Evolutionary conservation across 176 grass and related monocot species (phyloP).

Genomic region (Musa acuminata): DNA sequence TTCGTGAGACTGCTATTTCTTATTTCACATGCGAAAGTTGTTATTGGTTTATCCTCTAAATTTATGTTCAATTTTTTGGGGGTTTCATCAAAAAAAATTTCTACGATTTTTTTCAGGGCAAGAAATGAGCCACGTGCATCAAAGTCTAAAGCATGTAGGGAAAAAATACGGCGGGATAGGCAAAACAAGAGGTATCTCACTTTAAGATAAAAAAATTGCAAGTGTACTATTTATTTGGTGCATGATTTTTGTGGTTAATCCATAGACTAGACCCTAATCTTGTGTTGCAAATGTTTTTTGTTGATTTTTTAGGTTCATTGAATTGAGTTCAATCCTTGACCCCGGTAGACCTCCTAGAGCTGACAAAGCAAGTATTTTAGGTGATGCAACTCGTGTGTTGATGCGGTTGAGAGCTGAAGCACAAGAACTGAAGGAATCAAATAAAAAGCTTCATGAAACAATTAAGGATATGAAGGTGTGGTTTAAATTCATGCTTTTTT

Average conservation of each 20-base stretch:
- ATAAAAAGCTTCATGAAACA: slow-evolving; percentile 32
- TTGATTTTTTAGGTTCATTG: slow-evolving; percentile 25
- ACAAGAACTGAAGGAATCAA: slow-evolving; percentile 41
- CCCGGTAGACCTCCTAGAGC: slow-evolving; percentile 33
- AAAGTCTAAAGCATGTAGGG: slow-evolving; percentile 6
- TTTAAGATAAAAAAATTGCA: neutral
- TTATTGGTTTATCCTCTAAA: neutral
- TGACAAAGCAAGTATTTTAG: slow-evolving; percentile 30
- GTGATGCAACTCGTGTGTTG: slow-evolving; percentile 33
- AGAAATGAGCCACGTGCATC: neutral
- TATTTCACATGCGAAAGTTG: neutral
- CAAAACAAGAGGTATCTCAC: slow-evolving; percentile 30
- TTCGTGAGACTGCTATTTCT: neutral
- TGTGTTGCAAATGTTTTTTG: neutral
- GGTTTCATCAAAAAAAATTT: neutral
- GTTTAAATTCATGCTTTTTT: neutral
- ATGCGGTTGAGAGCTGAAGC: slow-evolving; percentile 34
- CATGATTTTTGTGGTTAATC: neutral
- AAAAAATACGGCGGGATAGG: slow-evolving; percentile 25
- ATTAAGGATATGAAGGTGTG: slow-evolving; percentile 43
- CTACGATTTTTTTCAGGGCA: neutral
- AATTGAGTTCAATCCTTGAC: slow-evolving; percentile 33
- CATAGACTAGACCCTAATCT: neutral
- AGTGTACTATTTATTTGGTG: neutral
- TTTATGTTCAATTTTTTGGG: neutral